Base-by-base conservation (phyloP, 2,329 filamentous ascomycete species). In the Aspergillus luchuensis region DNA sequence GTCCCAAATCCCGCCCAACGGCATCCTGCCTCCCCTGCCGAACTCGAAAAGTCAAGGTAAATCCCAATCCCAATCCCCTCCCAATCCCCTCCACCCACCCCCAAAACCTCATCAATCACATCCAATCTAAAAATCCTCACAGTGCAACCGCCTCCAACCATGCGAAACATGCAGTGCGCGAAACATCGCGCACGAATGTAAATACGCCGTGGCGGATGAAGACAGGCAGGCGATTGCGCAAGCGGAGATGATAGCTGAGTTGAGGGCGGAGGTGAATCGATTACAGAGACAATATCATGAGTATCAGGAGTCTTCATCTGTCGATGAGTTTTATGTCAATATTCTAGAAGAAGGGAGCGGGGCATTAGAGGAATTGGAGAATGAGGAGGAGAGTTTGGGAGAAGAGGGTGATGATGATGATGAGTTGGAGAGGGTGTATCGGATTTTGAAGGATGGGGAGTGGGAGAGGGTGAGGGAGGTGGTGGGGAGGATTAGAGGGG, bases 211-310 rank as follows among this genome's bases (percentile, higher is more conserved):
- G 3, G 58, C 62, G 11, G 56, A 57, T 25, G 59, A 54, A 13
- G 66, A 67, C 25, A 59, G 66, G 17, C 50, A 65, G 50, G 62
- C 64, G n/a, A 66, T 67, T 30, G 60, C 61, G 10, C 58, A 61
- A 10, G 64, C 66, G 15, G 64, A 67, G 15, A 11, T 58, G 21
- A 67, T 67, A 10, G 41, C 66, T 4, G 59, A 62, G 19, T 51
- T 67, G 15, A 45, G 66, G 25, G 51, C 15, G 33, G 53, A 51
- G 30, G 47, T 56, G 49, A 59, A 58, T 39, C 38, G 57, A 5
- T 19, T 67, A n/a, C 62, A 54, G 47, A 47, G 21, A 0, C 48
- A 58, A 25, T 19, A 28, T 28, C 28, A 28, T 28, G 28, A 28
- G 6, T 28, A 28, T 28, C 28, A 28, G 6, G 28, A 23, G 21